Conservation (phyloP, 1,139 yeast species). For the Taiozyma sp. region DNA sequence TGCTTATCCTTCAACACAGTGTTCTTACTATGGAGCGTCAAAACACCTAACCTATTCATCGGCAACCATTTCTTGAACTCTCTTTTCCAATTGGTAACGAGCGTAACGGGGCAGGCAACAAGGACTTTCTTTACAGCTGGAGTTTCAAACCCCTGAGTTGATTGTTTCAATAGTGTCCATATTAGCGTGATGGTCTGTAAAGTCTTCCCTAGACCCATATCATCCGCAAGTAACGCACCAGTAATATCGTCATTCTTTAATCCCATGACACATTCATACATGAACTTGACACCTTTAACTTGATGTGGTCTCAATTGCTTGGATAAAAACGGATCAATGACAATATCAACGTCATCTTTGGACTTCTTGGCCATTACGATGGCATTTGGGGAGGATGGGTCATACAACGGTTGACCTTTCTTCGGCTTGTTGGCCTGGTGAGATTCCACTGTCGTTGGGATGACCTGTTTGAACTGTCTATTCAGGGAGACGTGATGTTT, state of each 20-base stretch:
- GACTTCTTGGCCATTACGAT: conserved; percentile 40
- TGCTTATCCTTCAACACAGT: conserved; percentile 50
- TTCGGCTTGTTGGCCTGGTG: conserved; percentile 3
- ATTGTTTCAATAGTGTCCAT: conserved; percentile 80
- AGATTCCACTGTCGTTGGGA: conserved; percentile 7
- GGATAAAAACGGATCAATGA: conserved; percentile 64
- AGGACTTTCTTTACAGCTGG: conserved; percentile 54
- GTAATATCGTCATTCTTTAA: conserved; percentile 40
- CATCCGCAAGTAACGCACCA: conserved; percentile 91
- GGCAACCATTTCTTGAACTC: conserved; percentile 94
- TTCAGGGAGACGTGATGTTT: conserved; percentile 1
- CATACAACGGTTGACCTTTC: conserved; percentile 34
- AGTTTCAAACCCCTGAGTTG: conserved; percentile 39
- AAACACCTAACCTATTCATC: conserved; percentile 41
- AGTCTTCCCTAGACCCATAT: conserved; percentile 97
- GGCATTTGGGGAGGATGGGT: conserved; percentile 35
- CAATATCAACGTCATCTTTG: conserved; percentile 47
- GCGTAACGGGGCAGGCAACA: conserved; percentile 88
- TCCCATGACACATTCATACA: conserved; percentile 83
- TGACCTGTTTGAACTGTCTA: conserved; percentile 18
- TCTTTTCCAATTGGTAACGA: conserved; percentile 81
- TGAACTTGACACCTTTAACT: conserved; percentile 71
- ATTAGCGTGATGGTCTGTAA: conserved; percentile 77
- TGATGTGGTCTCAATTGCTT: conserved; percentile 74
- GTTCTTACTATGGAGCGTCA: conserved; percentile 47